phyloP scores from a whole-genome alignment of 208 protist species.

The Leishmania guyanensis region DNA sequence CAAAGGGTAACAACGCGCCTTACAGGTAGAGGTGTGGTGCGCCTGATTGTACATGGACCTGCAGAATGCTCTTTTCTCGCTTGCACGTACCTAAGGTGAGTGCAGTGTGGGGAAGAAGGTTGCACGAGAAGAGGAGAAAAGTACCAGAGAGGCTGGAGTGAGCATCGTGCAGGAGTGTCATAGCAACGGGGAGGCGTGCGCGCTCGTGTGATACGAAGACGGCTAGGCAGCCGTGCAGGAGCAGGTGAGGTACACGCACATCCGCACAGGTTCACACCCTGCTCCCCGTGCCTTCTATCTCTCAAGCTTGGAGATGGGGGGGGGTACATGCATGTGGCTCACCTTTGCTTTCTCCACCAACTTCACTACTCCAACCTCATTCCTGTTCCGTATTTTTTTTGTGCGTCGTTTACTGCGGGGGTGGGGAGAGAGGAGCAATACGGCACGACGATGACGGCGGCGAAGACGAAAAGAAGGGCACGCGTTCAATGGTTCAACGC shows the following conservation, averaged over 20 bases:
- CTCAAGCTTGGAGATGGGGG: neutral
- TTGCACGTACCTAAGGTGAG: neutral
- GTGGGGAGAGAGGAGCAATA: too few relatives aligned
- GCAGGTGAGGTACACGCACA: neutral
- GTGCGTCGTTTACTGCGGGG: too few relatives aligned
- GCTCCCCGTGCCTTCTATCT: neutral
- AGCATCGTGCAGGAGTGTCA: neutral
- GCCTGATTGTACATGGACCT: neutral
- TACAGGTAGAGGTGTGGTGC: too few relatives aligned
- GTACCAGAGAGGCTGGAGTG: neutral
- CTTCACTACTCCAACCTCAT: neutral
- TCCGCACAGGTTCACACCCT: neutral
- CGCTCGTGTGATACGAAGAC: neutral
- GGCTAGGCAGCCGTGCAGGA: neutral
- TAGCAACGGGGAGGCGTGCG: neutral
- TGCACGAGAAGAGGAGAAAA: neutral
- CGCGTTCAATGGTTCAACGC: too few relatives aligned
- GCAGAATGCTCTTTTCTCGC: neutral
- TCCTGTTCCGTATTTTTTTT: neutral
- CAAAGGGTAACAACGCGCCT: neutral
- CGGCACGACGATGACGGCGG: too few relatives aligned
- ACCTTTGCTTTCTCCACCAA: neutral
- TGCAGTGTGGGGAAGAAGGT: neutral
- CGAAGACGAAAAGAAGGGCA: too few relatives aligned
- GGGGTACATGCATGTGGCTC: neutral